phyloP scores from a whole-genome alignment of 192 early-diverging fungal species.

The Backusella sp. region DNA sequence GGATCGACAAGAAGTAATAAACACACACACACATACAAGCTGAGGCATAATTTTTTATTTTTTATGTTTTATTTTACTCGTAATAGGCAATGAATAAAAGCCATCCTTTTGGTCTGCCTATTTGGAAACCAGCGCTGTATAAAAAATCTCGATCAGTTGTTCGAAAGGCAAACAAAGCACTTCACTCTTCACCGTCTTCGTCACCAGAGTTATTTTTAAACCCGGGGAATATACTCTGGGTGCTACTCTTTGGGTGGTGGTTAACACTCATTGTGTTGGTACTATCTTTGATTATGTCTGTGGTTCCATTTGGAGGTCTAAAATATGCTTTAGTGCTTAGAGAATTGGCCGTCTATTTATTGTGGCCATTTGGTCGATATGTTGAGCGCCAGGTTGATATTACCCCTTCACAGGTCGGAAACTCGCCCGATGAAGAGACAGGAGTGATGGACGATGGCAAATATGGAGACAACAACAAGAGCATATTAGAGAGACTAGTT shows the following conservation, averaged over 20 bases:
- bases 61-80: background rate
- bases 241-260: conserved; percentile 90
- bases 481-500: background rate
- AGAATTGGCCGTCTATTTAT: conserved; percentile 81
- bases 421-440: conserved; percentile 7
- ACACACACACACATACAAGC: background rate
- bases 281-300: conserved; percentile 58
- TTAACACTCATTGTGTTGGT: conserved; percentile 62
- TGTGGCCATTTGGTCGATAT: conserved; percentile 97
- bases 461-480: background rate
- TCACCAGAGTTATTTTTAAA: conserved; percentile 63
- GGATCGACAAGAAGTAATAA: conserved; percentile 52
- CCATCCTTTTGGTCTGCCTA: conserved; percentile 91
- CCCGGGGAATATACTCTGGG: conserved; percentile 88
- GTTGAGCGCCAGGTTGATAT: conserved; percentile 62
- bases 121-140: conserved; percentile 99
- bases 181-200: conserved; percentile 72
- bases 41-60: background rate
- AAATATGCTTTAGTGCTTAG: conserved; percentile 63
- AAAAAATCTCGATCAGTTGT: conserved; percentile 88
- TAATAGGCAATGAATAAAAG: conserved; percentile 70
- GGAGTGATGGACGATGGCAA: background rate
- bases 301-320: conserved; percentile 55
- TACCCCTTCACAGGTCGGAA: conserved; percentile 9
- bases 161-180: conserved; percentile 71